Evolutionary conservation across 2,329 filamentous ascomycete species (phyloP).

Genomic region (Thermothelomyces thermophilus): DNA sequence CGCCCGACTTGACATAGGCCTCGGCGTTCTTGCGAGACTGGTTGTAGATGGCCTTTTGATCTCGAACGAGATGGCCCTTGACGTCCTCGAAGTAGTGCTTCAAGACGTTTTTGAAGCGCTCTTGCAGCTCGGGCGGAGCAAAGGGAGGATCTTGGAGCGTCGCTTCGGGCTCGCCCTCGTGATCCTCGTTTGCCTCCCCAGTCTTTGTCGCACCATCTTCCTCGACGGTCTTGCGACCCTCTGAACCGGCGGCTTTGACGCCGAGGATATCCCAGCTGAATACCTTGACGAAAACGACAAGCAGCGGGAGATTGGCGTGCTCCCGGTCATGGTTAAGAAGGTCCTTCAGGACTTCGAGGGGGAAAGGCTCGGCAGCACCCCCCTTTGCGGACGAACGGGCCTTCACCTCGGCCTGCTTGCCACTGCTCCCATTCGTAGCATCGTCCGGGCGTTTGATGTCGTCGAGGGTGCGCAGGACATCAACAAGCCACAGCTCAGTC

Average conservation of each 20-base stretch:
- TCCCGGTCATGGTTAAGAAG: conserved; percentile 89
- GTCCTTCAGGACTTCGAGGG: conserved; percentile 95
- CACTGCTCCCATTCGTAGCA: conserved; percentile 52
- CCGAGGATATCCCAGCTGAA: conserved; percentile 95
- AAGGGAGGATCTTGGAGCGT: conserved; percentile 63
- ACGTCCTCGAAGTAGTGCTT: conserved; percentile 89
- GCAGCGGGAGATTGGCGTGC: conserved; percentile 80
- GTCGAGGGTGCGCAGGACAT: conserved; percentile 73
- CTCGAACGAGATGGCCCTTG: conserved; percentile 78
- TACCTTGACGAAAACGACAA: conserved; percentile 91
- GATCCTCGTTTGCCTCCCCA: conserved; percentile 37
- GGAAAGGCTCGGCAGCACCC: conserved; percentile 80
- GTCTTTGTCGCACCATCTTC: conserved; percentile 65
- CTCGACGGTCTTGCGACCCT: conserved; percentile 77
- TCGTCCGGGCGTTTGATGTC: conserved; percentile 58
- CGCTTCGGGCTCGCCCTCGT: conserved; percentile 39
- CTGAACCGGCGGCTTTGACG: conserved; percentile 61
- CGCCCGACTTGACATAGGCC: conserved; percentile 95
- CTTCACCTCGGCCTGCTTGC: conserved; percentile 58
- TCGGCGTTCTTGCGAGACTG: conserved; percentile 95
- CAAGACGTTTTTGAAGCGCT: conserved; percentile 80
- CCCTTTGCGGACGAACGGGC: conserved; percentile 53
- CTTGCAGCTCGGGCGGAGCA: conserved; percentile 67
- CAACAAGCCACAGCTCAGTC: conserved; percentile 93
- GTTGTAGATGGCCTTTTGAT: conserved; percentile 79